Evolutionary conservation across 2,329 filamentous ascomycete species (phyloP).

Genomic region (Hymenotorrendiella dingleyae): DNA sequence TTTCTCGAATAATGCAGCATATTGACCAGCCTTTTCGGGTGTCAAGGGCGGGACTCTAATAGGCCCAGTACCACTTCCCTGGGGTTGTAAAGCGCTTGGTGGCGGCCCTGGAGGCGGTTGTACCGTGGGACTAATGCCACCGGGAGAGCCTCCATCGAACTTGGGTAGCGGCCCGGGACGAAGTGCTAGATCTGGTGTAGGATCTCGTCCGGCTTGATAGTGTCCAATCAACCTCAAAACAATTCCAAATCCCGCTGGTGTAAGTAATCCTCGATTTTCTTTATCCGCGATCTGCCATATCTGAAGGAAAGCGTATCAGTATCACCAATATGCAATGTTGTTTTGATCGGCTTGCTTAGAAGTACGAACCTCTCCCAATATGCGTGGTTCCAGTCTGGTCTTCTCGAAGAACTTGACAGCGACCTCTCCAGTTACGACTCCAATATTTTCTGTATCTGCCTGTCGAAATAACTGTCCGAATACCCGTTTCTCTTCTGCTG

Average conservation of each 20-base stretch:
- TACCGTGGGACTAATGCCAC: slow-evolving; percentile 37
- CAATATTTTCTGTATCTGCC: slow-evolving; percentile 85
- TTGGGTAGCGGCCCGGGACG: slow-evolving; percentile 84
- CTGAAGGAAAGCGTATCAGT: slow-evolving; percentile 48
- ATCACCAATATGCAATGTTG: too few relatives aligned
- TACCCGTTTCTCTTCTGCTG: slow-evolving; percentile 84
- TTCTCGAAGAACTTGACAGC: slow-evolving; percentile 98
- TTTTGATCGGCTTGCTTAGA: too few relatives aligned
- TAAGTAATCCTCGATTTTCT: slow-evolving; percentile 91
- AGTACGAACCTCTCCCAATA: slow-evolving; percentile 69
- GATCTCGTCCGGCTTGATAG: slow-evolving; percentile 81
- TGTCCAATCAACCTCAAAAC: slow-evolving; percentile 93
- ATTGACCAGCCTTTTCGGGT: slow-evolving; percentile 84
- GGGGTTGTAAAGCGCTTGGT: slow-evolving; percentile 42
- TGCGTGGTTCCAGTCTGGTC: slow-evolving; percentile 77
- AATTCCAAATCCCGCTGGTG: slow-evolving; percentile 86
- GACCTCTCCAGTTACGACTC: slow-evolving; percentile 91
- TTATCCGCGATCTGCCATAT: slow-evolving; percentile 99
- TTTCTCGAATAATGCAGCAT: slow-evolving; percentile 83
- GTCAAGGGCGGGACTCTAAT: slow-evolving; percentile 85
- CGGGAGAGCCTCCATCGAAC: slow-evolving; percentile 68
- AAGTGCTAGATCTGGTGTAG: slow-evolving; percentile 73
- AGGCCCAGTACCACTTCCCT: slow-evolving; percentile 56
- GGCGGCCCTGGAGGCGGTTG: slow-evolving; percentile 42
- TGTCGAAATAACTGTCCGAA: slow-evolving; percentile 91